Base-by-base conservation (phyloP, 23 red algal genomes). In the Gracilariopsis chorda region DNA sequence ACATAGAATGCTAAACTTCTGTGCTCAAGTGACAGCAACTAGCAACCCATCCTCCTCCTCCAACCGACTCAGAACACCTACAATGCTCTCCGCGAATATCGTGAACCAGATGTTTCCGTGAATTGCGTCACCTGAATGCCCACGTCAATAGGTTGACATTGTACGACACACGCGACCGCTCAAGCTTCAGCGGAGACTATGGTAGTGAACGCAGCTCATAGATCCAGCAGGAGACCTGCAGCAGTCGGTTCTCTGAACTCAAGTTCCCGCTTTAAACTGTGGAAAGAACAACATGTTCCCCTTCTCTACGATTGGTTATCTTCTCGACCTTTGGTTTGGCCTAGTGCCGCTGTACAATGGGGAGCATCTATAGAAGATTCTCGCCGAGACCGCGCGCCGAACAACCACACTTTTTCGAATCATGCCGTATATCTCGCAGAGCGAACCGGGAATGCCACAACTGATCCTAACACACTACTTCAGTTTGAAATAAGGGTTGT, bases 251-350 rank as follows among this genome's bases (percentile, higher is more conserved):
- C 85, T 25, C 39, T 78, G 7, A 63, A 89, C 34, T 35, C 37
- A 61, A 57, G 32, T 51, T 78, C 93, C 49, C 93, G 93, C 25
- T 83, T 82, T 34, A 72, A 49, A 20, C 42, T 90, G 25, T 95
- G 93, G 93, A 88, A 90, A 48, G 76, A 84, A 29, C 84, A 95
- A 58, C 73, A 89, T 36, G 86, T 92, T 24, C 95, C 95, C 43
- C 40, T 98, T 41, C 77, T 98, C 14, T 98, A 98, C 80, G 95
- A 98, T 46, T 91, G 85, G 76, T 47, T 98, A 28, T 83, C 80
- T 10, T 92, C 78, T 51, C 85, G 95, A 11, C 88, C 85, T 37
- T 49, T 91, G 24, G 69, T 84, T n/a, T 98, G 95, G 95, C 90
- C 91, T 4, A 78, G 77, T 47, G 83, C 43, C 30, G 88, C 83